Evolutionary conservation across 2,329 filamentous ascomycete species (phyloP), one percentile per base, ranked within the genome.

Genomic region (Fusarium sp.): DNA sequence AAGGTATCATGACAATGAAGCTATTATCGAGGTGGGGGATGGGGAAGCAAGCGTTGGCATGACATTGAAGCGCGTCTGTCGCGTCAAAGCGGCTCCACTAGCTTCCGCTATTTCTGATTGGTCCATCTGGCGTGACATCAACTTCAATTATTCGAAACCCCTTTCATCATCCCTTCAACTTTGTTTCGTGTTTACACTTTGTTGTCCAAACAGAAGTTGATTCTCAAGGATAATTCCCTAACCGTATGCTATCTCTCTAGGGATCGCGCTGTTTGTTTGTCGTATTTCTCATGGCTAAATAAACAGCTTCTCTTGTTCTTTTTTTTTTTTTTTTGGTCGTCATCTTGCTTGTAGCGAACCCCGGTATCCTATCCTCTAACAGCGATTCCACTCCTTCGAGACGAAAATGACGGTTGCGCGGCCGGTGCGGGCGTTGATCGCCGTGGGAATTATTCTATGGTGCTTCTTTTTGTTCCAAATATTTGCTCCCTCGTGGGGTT

Each of bases 381-480:
- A 58, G 63, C 67, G 33, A 31, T 35, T 65, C 37, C 58, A 58
- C 41, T 62, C 41, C 45, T 57, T 61, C 50, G 48, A 41, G 11
- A 41, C 59, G 65, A 89, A 78, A 76, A 98, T 98, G 95, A 94
- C 93, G 80, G 88, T 98, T 81, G 94, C 95, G 81, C 92, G 92
- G 86, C 94, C 95, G 67, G 92, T 98, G 81, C 92, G 95, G 84
- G 91, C 93, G 80, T 87, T 98, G 81, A 93, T 91, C 76, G 88
- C 93, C 75, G 87, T 91, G 72, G 94, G 92, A 74, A 85, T 94
- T 78, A 83, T 93, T 71, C 85, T 97, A 75, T 93, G 94, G 86
- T 87, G 94, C 72, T 95, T 95, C 83, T 91, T 97, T 79, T 84
- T 97, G 75, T 92, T 94, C 76, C 92, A 94, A 80, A 86, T 97